Base-by-base conservation (phyloP, 2,329 filamentous ascomycete species). In the Blumeriella jaapii region DNA sequence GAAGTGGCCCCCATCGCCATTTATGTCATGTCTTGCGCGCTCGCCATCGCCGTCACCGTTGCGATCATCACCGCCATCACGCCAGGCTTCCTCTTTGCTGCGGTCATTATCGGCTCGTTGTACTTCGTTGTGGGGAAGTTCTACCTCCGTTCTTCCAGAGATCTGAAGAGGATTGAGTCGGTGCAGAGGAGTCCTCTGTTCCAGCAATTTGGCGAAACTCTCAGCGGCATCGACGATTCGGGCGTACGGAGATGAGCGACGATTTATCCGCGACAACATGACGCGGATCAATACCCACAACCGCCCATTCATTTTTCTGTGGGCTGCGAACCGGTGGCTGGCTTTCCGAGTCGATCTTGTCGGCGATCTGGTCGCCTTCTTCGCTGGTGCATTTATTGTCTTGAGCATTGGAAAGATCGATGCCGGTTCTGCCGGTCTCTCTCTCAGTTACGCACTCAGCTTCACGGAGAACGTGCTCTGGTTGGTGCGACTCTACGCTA, bases 381-480 rank as follows among this genome's bases (percentile, higher is more conserved):
- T 87, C 53, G 83, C 91, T 0, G 91, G 87, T 17, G 78, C 82
- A 5, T 96, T 98, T 52, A 82, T 98, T 39, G 79, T 96, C 34
- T 56, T 82, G 29, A 93, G 79, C 50, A 71, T 93, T 16, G 85
- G 84, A 24, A 75, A 65, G 36, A 82, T 96, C 36, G 85, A 96
- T 58, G 77, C 91, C 27, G 91, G 91, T 45, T 82, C 87, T 31
- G 91, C 89, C 19, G 91, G 91, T 64, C 72, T 98, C 43, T 93
- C 91, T 4, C 66, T 98, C 52, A 94, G 85, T 32, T 98, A 98
- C 53, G 91, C 91, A 11, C 84, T 98, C 48, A 89, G 84, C 1
- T 98, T 98, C 53, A 93, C 87, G 0, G 91, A 98, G 58, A 96
- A 94, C 47, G 82, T 98, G 5, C 64, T 98, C 12, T 98, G 91